Conservation (phyloP, 1,284 basidiomycete species). For the Rhizopogon hawkerae region DNA sequence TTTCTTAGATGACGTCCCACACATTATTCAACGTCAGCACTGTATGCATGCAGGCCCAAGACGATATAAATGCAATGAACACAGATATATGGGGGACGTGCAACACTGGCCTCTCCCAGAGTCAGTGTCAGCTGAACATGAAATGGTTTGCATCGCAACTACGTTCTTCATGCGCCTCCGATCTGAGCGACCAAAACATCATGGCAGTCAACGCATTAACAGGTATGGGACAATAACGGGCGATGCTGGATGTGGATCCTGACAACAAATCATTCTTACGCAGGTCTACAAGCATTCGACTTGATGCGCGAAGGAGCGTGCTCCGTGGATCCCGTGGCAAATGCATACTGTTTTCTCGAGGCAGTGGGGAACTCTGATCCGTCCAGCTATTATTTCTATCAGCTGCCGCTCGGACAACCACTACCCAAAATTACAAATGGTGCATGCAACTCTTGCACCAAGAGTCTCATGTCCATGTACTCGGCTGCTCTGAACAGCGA, state of each 20-base stretch:
- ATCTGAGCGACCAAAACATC: slow-evolving; percentile 43
- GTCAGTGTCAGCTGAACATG: slow-evolving; percentile 55
- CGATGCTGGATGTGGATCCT: neutral
- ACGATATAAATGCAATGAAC: slow-evolving; percentile 57
- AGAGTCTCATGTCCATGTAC: slow-evolving; percentile 46
- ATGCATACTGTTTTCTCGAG: slow-evolving; percentile 63
- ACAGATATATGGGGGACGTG: slow-evolving; percentile 69
- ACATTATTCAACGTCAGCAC: slow-evolving; percentile 5
- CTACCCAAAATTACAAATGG: slow-evolving; percentile 40
- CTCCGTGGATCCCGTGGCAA: slow-evolving; percentile 41
- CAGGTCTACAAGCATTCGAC: slow-evolving; percentile 51
- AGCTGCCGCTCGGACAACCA: slow-evolving; percentile 46
- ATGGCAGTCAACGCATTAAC: slow-evolving; percentile 43
- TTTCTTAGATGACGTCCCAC: slow-evolving; percentile 1
- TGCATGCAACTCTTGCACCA: slow-evolving; percentile 53
- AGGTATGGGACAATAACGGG: slow-evolving; percentile 32
- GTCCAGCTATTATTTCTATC: slow-evolving; percentile 59
- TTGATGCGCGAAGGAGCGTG: slow-evolving; percentile 54
- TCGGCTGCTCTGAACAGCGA: slow-evolving; percentile 17
- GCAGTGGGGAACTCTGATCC: slow-evolving; percentile 47
- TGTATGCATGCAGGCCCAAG: slow-evolving; percentile 43
- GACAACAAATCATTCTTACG: neutral
- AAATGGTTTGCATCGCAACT: slow-evolving; percentile 46
- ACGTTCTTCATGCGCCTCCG: slow-evolving; percentile 40
- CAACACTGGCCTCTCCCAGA: slow-evolving; percentile 44